phyloP scores from a whole-genome alignment of 2,329 filamentous ascomycete species.

The Sphaerulina vaccinii region DNA sequence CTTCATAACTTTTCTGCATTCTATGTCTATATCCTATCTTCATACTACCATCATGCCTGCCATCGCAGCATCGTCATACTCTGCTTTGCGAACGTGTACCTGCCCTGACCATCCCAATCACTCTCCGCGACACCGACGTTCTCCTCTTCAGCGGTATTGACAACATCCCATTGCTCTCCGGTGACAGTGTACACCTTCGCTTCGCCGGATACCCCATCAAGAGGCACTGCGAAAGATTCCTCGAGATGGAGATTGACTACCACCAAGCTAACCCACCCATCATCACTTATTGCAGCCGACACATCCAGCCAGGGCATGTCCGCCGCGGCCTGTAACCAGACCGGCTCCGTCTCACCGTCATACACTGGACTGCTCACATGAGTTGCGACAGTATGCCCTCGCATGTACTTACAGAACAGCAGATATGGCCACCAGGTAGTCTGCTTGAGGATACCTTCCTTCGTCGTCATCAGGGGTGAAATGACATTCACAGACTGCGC shows the following conservation, averaged over 20 bases:
- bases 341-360: slow-evolving; percentile 63
- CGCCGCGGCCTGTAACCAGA: slow-evolving; percentile 63
- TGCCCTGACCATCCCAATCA: slow-evolving; percentile 62
- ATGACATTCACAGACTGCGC: slow-evolving; percentile 79
- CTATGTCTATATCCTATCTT: neutral
- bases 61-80: slow-evolving; percentile 67
- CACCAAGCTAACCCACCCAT: slow-evolving; percentile 63
- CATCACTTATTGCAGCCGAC: slow-evolving; percentile 59
- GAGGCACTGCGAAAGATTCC: slow-evolving; percentile 56
- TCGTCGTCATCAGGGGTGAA: slow-evolving; percentile 70
- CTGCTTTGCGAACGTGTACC: slow-evolving; percentile 66
- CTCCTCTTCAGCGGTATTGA: slow-evolving; percentile 63
- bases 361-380: slow-evolving; percentile 66
- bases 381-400: slow-evolving; percentile 65
- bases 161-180: slow-evolving; percentile 56
- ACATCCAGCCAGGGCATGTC: slow-evolving; percentile 71
- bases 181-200: slow-evolving; percentile 64
- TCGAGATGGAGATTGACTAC: slow-evolving; percentile 70
- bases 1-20: neutral
- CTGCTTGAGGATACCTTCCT: slow-evolving; percentile 64
- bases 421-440: slow-evolving; percentile 73
- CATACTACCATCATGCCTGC: slow-evolving; percentile 40
- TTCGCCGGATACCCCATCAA: slow-evolving; percentile 53
- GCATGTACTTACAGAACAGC: slow-evolving; percentile 70
- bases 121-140: slow-evolving; percentile 61